phyloP scores from a whole-genome alignment of 768 basidiomycete species.

The Tubosaeta brunneosetosa region DNA sequence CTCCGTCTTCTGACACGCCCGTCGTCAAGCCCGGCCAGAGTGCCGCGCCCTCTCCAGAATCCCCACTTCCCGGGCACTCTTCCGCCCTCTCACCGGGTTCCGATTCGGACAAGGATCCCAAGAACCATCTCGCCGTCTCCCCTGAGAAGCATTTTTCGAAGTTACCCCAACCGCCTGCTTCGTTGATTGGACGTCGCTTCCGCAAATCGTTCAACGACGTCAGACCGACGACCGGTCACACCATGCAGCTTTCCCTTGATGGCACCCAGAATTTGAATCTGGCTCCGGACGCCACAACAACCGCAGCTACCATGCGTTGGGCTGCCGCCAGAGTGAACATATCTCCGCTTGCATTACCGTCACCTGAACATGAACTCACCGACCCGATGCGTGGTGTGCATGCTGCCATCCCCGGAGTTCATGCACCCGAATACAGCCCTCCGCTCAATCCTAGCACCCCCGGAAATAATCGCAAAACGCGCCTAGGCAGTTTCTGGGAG shows the following conservation, averaged over 20 bases:
- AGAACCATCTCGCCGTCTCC: slow-evolving; percentile 15
- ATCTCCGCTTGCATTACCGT: slow-evolving; percentile 81
- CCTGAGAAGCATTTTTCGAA: slow-evolving; percentile 27
- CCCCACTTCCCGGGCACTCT: slow-evolving; percentile 3
- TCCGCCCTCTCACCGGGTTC: slow-evolving; percentile 8
- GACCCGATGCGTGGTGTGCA: slow-evolving; percentile 83
- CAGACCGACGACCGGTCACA: slow-evolving; percentile 28
- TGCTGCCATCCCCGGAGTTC: slow-evolving; percentile 60
- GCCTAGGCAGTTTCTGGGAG: slow-evolving; percentile 71
- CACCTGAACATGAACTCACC: slow-evolving; percentile 85
- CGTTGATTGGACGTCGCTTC: slow-evolving; percentile 36
- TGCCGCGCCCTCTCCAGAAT: slow-evolving; percentile 9
- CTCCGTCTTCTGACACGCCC: slow-evolving; percentile 5
- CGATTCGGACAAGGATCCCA: slow-evolving; percentile 19
- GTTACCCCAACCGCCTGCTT: slow-evolving; percentile 21
- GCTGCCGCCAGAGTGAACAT: slow-evolving; percentile 82
- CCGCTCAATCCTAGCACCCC: slow-evolving; percentile 40
- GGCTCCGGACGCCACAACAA: slow-evolving; percentile 54
- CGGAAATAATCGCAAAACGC: slow-evolving; percentile 48
- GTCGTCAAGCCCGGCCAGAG: slow-evolving; percentile 7
- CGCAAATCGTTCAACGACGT: slow-evolving; percentile 46
- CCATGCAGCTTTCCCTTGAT: slow-evolving; percentile 26
- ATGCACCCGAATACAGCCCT: slow-evolving; percentile 35
- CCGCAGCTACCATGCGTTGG: slow-evolving; percentile 80
- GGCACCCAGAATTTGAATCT: slow-evolving; percentile 27